A percentile compares a stretch with the other conserved stretches of the same genome.
These are phyloP conservation scores for Fusarium liriodendri DNA, from an alignment of 2,329 filamentous ascomycete species.

Conservation along the genomic window DNA sequence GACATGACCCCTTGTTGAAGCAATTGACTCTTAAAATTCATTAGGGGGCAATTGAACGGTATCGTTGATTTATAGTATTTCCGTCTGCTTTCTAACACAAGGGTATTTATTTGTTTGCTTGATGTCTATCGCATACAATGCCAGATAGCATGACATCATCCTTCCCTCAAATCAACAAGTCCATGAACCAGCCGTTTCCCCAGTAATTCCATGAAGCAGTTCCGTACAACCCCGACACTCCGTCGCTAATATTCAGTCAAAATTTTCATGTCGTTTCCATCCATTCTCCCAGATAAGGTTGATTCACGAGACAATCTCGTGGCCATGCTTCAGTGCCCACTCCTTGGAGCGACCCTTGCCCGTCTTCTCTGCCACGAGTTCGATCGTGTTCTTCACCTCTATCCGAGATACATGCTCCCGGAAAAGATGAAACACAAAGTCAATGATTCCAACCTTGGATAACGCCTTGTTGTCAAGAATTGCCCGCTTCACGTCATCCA, in stretches of 20 bases:
- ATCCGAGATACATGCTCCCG: slow-evolving; percentile 50
- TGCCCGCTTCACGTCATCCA: slow-evolving; percentile 55
- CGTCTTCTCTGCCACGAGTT: slow-evolving; percentile 54
- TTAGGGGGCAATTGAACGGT: neutral
- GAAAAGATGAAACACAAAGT: slow-evolving; percentile 54
- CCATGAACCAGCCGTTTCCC: slow-evolving; percentile 25
- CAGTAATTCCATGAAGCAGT: slow-evolving; percentile 34
- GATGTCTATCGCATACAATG: slow-evolving; percentile 24
- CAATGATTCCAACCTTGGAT: slow-evolving; percentile 55
- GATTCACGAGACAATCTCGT: slow-evolving; percentile 47
- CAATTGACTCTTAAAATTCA: neutral
- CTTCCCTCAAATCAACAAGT: slow-evolving; percentile 15
- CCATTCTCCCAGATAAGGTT: neutral
- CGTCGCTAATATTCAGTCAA: slow-evolving; percentile 43
- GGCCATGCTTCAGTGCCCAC: slow-evolving; percentile 54
- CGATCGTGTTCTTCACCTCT: slow-evolving; percentile 57
- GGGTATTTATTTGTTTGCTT: slow-evolving; percentile 23
- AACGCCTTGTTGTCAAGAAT: slow-evolving; percentile 54
- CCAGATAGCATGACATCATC: slow-evolving; percentile 24
- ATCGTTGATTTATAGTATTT: slow-evolving; percentile 16
- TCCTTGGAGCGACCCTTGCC: slow-evolving; percentile 51
- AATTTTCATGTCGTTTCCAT: slow-evolving; percentile 27
- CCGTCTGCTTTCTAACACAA: slow-evolving; percentile 8
- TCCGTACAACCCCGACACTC: slow-evolving; percentile 38
- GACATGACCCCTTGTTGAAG: slow-evolving; percentile 7